Evolutionary conservation across 768 basidiomycete genomes (phyloP).

Genomic region (Glaciozyma martinii): DNA sequence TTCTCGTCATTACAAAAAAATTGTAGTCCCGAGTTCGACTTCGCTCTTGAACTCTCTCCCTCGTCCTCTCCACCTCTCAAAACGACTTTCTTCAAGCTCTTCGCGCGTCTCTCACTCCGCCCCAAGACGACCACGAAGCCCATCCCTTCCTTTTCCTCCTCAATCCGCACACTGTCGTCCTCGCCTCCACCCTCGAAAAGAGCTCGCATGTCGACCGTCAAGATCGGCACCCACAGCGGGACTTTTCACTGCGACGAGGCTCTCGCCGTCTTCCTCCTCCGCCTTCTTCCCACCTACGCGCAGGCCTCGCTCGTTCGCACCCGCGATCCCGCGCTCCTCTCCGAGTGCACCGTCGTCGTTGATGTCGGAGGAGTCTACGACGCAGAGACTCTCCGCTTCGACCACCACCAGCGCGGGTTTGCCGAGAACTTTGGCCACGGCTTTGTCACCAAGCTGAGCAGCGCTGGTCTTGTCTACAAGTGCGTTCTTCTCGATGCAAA

Average conservation of each 20-base stretch:
- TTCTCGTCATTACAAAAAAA: no score
- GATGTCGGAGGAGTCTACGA: constrained; percentile 90
- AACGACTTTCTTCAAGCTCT: no score
- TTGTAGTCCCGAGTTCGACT: no score
- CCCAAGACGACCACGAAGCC: no score
- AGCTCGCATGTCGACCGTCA: background rate
- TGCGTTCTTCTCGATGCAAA: constrained; percentile 39
- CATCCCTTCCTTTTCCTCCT: background rate
- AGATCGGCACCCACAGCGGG: constrained; percentile 43
- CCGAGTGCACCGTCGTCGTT: constrained; percentile 83
- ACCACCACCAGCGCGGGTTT: constrained; percentile 95
- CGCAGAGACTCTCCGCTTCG: constrained; percentile 64
- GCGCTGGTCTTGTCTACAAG: constrained; percentile 95
- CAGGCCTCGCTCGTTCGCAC: constrained; percentile 58
- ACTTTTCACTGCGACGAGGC: constrained; percentile 98
- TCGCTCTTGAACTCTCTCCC: no score
- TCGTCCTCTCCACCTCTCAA: no score
- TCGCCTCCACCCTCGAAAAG: background rate
- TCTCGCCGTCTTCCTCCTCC: constrained; percentile 80
- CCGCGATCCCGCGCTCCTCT: constrained; percentile 61
- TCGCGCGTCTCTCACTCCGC: no score
- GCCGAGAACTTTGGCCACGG: constrained; percentile 79
- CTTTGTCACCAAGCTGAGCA: constrained; percentile 78
- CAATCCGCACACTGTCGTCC: background rate
- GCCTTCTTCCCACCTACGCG: constrained; percentile 61